These are phyloP conservation scores for Collybiopsis luxurians DNA, from an alignment of 768 basidiomycete species.

Conservation along the genomic window DNA sequence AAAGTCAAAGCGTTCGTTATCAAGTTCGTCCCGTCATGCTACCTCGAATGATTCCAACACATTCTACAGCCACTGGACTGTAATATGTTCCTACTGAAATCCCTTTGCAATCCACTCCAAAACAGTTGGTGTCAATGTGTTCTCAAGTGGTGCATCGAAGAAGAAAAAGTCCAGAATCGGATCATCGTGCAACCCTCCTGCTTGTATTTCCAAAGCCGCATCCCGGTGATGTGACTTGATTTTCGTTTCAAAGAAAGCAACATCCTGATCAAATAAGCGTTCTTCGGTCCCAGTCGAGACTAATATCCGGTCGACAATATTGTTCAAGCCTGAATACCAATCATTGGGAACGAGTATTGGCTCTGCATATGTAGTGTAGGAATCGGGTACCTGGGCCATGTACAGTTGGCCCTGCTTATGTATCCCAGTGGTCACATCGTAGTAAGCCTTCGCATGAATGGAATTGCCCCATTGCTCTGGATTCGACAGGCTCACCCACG, in stretches of 20 bases:
- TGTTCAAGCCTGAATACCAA: slow-evolving; percentile 33
- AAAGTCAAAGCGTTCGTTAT: too few species aligned
- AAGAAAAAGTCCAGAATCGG: slow-evolving; percentile 24
- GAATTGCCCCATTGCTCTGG: slow-evolving; percentile 11
- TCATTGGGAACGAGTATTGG: slow-evolving; percentile 25
- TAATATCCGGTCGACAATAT: slow-evolving; percentile 29
- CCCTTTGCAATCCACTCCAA: not conserved
- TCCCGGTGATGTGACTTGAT: slow-evolving; percentile 18
- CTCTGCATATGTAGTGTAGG: slow-evolving; percentile 17
- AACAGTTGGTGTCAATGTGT: not conserved
- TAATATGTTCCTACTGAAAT: not conserved
- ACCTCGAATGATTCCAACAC: too few species aligned
- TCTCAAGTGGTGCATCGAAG: not conserved
- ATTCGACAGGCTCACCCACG: slow-evolving; percentile 21
- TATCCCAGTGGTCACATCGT: slow-evolving; percentile 24
- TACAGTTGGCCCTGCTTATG: slow-evolving; percentile 18
- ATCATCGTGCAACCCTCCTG: slow-evolving; percentile 35
- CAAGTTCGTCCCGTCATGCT: too few species aligned
- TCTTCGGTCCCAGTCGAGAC: slow-evolving; percentile 34
- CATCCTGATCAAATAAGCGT: slow-evolving; percentile 28
- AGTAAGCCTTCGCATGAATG: slow-evolving; percentile 15
- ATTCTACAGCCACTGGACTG: too few species aligned
- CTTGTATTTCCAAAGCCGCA: slow-evolving; percentile 24
- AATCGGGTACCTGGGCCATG: slow-evolving; percentile 25
- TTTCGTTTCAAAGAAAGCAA: slow-evolving; percentile 20